These are phyloP conservation scores for Aspergillus cejpii DNA, from an alignment of 2,329 filamentous ascomycete genomes.

Conservation along the genomic window DNA sequence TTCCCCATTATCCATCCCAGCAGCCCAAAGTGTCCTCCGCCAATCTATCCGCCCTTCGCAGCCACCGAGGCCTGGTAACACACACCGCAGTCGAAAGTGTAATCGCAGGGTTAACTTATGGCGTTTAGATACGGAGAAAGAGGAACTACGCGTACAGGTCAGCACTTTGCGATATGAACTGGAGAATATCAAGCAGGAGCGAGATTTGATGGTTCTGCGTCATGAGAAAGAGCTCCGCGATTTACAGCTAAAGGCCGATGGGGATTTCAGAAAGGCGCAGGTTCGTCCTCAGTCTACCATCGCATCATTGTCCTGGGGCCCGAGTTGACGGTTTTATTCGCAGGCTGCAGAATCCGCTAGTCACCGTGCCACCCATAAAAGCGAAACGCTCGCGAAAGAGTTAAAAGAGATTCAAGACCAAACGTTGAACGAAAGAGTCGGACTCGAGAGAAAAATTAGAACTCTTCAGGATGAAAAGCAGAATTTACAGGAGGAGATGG, in stretches of 20 bases:
- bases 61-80: slow-evolving; percentile 35
- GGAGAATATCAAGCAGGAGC: slow-evolving; percentile 79
- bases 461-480: slow-evolving; percentile 63
- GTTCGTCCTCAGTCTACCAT: slow-evolving; percentile 24
- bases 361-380: slow-evolving; percentile 48
- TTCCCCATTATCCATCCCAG: slow-evolving; percentile 32
- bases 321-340: neutral
- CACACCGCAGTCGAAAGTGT: neutral
- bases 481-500: slow-evolving; percentile 69
- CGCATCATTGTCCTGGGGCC: neutral
- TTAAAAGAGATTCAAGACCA: slow-evolving; percentile 50
- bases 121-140: slow-evolving; percentile 46
- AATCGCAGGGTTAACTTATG: slow-evolving; percentile 7
- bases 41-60: slow-evolving; percentile 34
- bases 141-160: slow-evolving; percentile 82
- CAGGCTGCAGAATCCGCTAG: slow-evolving; percentile 49
- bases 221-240: slow-evolving; percentile 81
- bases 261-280: slow-evolving; percentile 66
- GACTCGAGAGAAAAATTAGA: slow-evolving; percentile 51
- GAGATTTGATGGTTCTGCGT: slow-evolving; percentile 68
- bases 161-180: slow-evolving; percentile 83
- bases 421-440: slow-evolving; percentile 49
- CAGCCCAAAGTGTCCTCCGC: slow-evolving; percentile 31
- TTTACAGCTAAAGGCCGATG: slow-evolving; percentile 70
- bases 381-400: slow-evolving; percentile 50